Evolutionary conservation across 176 grass and related monocot species (phyloP).

Genomic region (Rhynchospora breviuscula): DNA sequence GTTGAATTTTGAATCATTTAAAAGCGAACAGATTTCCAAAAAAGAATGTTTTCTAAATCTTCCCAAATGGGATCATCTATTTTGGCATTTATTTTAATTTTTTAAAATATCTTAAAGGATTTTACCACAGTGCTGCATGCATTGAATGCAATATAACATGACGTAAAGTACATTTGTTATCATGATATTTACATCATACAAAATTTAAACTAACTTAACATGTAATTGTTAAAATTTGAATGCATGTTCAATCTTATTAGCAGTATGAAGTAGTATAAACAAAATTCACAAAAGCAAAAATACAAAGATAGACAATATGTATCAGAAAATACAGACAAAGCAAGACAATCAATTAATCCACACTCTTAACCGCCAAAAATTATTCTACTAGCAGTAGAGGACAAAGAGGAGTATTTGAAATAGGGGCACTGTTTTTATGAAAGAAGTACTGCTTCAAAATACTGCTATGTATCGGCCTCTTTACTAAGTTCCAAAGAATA

Average conservation of each 20-base stretch:
- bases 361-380: neutral
- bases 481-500: neutral
- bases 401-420: constrained; percentile 11
- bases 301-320: neutral
- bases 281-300: neutral
- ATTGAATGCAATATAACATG: neutral
- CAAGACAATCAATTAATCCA: constrained; percentile 14
- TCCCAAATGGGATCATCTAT: too few species aligned
- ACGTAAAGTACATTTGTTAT: neutral
- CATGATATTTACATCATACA: neutral
- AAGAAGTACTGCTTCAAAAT: neutral
- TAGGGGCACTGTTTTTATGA: constrained; percentile 3
- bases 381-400: neutral
- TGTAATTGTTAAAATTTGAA: neutral
- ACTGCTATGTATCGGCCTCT: neutral
- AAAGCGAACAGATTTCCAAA: too few species aligned
- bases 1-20: too few species aligned
- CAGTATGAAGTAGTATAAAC: neutral
- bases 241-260: neutral
- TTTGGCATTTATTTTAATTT: too few species aligned
- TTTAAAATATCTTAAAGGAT: too few species aligned
- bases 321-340: constrained; percentile 4
- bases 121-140: too few species aligned
- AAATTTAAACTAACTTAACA: neutral
- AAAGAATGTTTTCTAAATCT: too few species aligned